A percentile compares a stretch with the other conserved stretches of the same genome.
Conservation (phyloP, 2,329 filamentous ascomycete species). For the Colletotrichum incanum region DNA sequence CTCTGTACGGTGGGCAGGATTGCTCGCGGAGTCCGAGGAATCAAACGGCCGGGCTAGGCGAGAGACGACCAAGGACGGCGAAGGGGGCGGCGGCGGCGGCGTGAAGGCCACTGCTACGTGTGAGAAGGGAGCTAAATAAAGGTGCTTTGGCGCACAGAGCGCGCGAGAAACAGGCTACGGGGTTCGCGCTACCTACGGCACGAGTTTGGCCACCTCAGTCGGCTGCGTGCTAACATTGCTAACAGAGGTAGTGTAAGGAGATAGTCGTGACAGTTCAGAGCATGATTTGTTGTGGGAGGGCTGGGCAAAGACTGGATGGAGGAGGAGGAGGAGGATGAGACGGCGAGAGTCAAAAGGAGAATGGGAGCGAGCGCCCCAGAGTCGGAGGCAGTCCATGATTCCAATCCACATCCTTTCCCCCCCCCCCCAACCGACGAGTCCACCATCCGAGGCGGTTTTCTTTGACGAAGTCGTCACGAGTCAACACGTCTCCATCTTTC, state of each 20-base stretch:
- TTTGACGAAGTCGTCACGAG: not conserved
- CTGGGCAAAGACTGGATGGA: not conserved
- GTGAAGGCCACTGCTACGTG: not conserved
- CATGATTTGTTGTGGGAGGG: not conserved
- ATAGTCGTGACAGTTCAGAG: not conserved
- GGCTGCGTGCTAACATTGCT: not conserved
- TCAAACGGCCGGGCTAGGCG: constrained; percentile 10
- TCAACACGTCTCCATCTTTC: not conserved
- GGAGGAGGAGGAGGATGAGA: not conserved
- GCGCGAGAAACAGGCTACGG: not conserved
- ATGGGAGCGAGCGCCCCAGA: not conserved
- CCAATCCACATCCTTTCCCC: not conserved
- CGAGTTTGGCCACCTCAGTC: not conserved
- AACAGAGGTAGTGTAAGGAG: not conserved
- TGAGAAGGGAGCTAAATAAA: not conserved
- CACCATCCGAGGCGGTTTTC: not conserved
- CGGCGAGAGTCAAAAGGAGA: not conserved
- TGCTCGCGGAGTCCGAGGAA: not conserved
- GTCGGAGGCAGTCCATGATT: not conserved
- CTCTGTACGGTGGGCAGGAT: not conserved
- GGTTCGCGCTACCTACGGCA: constrained; percentile 5
- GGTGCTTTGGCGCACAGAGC: not conserved
- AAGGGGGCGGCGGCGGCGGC: not conserved
- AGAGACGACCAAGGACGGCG: not conserved
- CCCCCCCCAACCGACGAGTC: not conserved